Percentiles rank a stretch among this genome's conserved stretches.
Conservation (phyloP, 805 yeast genomes). For the Suhomyces sp. region DNA sequence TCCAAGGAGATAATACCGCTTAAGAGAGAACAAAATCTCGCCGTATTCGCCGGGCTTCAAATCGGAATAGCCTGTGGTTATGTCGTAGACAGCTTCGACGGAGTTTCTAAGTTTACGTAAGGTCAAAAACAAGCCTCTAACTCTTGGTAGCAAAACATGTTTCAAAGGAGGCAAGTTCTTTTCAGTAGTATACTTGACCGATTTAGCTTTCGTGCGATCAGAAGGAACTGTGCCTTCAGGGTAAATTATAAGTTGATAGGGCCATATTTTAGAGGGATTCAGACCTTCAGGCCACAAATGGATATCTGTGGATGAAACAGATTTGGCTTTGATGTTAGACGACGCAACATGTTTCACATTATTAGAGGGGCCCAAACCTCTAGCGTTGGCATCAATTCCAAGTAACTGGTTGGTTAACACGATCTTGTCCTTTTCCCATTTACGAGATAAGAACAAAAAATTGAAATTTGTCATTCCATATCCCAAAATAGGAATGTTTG, state of each 20-base stretch:
- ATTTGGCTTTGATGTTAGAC: constrained; percentile 18
- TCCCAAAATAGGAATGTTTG: constrained; percentile 76
- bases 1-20: constrained; percentile 63
- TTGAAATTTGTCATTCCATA: constrained; percentile 78
- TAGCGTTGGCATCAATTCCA: constrained; percentile 58
- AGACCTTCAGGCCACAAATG: constrained; percentile 32
- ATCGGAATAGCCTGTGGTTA: constrained; percentile 81
- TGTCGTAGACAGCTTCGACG: constrained; percentile 66
- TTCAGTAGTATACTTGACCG: constrained; percentile 56
- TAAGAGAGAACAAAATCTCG: constrained; percentile 70
- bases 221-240: constrained; percentile 95
- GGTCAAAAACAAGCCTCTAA: constrained; percentile 71
- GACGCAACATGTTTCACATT: constrained; percentile 35
- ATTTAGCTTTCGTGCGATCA: constrained; percentile 55
- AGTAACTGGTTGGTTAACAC: constrained; percentile 54
- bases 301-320: constrained; percentile 3
- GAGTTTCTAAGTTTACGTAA: constrained; percentile 54
- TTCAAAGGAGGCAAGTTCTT: constrained; percentile 47
- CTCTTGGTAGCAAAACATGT: constrained; percentile 77
- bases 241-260: constrained; percentile 68
- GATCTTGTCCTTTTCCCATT: constrained; percentile 76
- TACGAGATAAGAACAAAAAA: constrained; percentile 78
- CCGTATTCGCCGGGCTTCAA: constrained; percentile 63
- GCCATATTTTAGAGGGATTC: constrained; percentile 25
- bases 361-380: constrained; percentile 53